Percentiles rank a stretch among this genome's conserved stretches.
phyloP scores from a whole-genome alignment of 148 eudicot species.

The Vaccinium macrocarpon region DNA sequence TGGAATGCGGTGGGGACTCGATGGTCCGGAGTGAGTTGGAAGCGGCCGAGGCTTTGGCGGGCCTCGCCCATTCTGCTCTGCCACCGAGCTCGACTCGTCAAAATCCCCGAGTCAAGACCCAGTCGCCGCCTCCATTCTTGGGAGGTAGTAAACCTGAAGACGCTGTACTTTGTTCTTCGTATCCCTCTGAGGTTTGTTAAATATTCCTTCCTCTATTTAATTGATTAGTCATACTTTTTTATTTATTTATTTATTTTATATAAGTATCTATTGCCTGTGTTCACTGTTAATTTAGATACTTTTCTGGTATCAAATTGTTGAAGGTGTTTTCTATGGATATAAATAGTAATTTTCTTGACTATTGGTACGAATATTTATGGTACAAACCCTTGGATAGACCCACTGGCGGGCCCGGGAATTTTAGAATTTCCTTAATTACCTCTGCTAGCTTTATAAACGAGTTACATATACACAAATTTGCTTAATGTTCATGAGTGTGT shows the following conservation, averaged over 20 bases:
- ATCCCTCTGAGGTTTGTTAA: not conserved
- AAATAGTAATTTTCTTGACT: too few species aligned
- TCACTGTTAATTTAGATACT: not conserved
- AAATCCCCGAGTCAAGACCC: not conserved
- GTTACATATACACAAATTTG: too few species aligned
- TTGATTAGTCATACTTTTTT: not conserved
- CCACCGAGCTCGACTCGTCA: not conserved
- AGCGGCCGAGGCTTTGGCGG: slow-evolving; percentile 28
- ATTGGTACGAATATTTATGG: too few species aligned
- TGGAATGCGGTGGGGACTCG: not conserved
- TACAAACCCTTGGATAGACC: too few species aligned
- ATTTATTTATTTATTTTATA: not conserved
- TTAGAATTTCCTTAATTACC: too few species aligned
- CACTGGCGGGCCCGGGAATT: too few species aligned
- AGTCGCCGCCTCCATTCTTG: not conserved
- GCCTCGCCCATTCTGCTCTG: slow-evolving; percentile 8
- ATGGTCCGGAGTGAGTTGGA: slow-evolving; percentile 16
- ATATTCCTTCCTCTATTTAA: not conserved
- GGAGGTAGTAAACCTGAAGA: not conserved
- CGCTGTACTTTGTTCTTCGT: not conserved
- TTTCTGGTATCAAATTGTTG: not conserved
- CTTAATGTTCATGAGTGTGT: too few species aligned
- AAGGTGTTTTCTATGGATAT: not conserved
- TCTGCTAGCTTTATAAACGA: too few species aligned
- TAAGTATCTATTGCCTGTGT: not conserved